These are phyloP conservation scores for Hsuehochloa calcarea DNA, from an alignment of 176 grass and related monocot genomes.

Conservation along the genomic window DNA sequence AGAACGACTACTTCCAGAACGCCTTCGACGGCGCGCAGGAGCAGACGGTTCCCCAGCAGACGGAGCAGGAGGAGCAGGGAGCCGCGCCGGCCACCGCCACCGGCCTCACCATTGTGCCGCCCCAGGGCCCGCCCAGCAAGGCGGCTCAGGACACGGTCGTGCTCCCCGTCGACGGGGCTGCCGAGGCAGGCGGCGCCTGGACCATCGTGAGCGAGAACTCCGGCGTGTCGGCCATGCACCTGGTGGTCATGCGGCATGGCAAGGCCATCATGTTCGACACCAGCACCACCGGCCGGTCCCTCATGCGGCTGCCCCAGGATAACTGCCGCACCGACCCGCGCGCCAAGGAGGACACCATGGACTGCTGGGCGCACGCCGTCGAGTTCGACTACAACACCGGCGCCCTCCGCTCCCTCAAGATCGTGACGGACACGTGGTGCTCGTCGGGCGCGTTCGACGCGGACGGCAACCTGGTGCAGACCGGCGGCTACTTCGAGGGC, in stretches of 20 bases:
- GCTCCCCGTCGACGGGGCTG: background rate
- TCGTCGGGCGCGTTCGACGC: constrained; percentile 49
- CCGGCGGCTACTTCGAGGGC: constrained; percentile 55
- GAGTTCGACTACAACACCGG: constrained; percentile 54
- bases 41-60: background rate
- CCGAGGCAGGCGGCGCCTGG: constrained; percentile 27
- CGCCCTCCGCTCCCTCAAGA: constrained; percentile 55
- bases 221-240: constrained; percentile 70
- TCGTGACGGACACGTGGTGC: constrained; percentile 61
- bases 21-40: constrained; percentile 25
- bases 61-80: constrained; percentile 43
- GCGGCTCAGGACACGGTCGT: background rate
- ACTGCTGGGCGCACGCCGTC: constrained; percentile 61
- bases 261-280: constrained; percentile 69
- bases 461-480: constrained; percentile 60
- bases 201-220: constrained; percentile 51
- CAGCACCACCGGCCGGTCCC: constrained; percentile 33
- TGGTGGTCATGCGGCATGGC: constrained; percentile 51
- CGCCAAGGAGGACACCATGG: constrained; percentile 23
- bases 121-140: constrained; percentile 15
- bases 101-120: constrained; percentile 42
- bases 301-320: constrained; percentile 36
- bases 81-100: constrained; percentile 33
- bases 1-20: constrained; percentile 29
- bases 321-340: constrained; percentile 58